Evolutionary conservation across 768 basidiomycete species (phyloP).

Genomic region (Collybiopsis confluens): DNA sequence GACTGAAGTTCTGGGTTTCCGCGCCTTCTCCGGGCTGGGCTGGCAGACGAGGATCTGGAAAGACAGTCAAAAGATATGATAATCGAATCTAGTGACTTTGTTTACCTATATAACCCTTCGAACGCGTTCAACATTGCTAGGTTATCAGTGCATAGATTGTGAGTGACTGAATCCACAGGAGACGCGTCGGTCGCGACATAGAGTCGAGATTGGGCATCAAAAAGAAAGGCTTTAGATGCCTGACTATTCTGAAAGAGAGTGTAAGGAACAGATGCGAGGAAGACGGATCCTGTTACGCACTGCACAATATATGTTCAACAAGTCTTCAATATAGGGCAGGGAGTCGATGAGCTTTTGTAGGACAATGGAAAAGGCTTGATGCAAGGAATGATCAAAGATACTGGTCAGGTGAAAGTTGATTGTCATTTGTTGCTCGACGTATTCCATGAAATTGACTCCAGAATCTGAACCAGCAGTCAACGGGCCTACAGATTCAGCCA

Average conservation of each 20-base stretch:
- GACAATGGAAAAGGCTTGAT: conserved; percentile 89
- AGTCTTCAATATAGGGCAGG: conserved; percentile 79
- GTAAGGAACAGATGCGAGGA: background rate
- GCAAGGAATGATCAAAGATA: conserved; percentile 87
- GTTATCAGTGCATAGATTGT: conserved; percentile 89
- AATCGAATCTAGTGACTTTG: background rate
- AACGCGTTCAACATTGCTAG: conserved; percentile 84
- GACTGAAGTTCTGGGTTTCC: background rate
- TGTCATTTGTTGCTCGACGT: conserved; percentile 56
- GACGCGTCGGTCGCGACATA: conserved; percentile 94
- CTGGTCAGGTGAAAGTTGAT: conserved; percentile 90
- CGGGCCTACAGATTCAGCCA: conserved; percentile 25
- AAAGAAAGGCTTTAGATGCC: conserved; percentile 91
- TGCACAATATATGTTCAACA: conserved; percentile 82
- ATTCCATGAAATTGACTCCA: conserved; percentile 39
- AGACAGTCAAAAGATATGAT: background rate
- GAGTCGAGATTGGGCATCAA: conserved; percentile 78
- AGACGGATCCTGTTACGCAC: conserved; percentile 32
- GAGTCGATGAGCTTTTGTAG: conserved; percentile 84
- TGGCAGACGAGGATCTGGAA: conserved; percentile 17
- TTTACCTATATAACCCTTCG: conserved; percentile 79
- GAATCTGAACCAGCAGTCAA: background rate
- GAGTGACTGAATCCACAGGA: conserved; percentile 84
- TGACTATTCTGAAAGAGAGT: conserved; percentile 71
- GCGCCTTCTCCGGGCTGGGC: conserved; percentile 8